Conservation (phyloP, 305 asterid species). For the Ajuga reptans region DNA sequence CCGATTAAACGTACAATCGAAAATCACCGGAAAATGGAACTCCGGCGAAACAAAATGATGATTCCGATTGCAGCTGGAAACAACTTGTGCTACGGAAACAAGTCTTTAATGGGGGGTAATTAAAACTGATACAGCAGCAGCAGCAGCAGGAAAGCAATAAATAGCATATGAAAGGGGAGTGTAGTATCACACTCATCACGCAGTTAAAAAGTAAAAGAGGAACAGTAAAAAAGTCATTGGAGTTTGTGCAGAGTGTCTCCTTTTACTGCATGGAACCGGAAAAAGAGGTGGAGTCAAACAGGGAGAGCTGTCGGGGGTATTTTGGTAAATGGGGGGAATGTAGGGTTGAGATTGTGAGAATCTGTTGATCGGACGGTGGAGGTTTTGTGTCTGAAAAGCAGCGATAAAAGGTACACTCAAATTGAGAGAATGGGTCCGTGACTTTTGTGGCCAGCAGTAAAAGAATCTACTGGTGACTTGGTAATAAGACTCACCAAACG, state of each 20-base stretch:
- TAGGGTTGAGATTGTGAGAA: conserved; percentile 16
- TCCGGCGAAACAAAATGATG: conserved; percentile 9
- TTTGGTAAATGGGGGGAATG: background rate
- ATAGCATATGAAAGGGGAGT: conserved; percentile 2
- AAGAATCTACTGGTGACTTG: too few relatives aligned
- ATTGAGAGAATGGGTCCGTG: background rate
- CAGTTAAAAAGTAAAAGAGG: conserved; percentile 8
- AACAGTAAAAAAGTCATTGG: conserved; percentile 27
- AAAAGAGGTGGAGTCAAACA: conserved; percentile 23
- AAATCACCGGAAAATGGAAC: background rate
- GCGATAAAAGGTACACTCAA: background rate
- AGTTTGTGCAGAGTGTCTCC: conserved; percentile 39
- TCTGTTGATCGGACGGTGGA: conserved; percentile 20
- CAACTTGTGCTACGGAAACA: background rate
- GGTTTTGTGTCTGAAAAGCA: background rate
- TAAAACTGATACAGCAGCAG: background rate
- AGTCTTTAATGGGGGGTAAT: background rate
- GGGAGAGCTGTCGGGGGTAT: conserved; percentile 17
- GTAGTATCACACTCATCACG: background rate
- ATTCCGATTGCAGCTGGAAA: conserved; percentile 15
- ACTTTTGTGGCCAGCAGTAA: background rate
- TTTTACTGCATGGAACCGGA: conserved; percentile 44
- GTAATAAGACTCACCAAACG: too few relatives aligned
- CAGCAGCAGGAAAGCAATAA: conserved; percentile 15
- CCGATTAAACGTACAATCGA: conserved; percentile 12